Conservation (phyloP, 345 rosid genomes). For the Turnera subulata region DNA sequence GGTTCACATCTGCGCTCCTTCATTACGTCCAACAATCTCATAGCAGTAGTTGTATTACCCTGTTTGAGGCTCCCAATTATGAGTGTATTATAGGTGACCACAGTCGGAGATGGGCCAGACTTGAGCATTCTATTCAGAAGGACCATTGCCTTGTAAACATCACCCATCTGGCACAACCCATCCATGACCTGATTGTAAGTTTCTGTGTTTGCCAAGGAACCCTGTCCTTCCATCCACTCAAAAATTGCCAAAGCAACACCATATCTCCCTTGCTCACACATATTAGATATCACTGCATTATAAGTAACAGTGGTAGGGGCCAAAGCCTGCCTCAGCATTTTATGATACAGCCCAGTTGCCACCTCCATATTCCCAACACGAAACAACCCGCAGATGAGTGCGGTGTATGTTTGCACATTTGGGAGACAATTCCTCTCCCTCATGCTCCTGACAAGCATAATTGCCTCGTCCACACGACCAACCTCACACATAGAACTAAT, state of each 20-base stretch:
- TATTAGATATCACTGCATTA: constrained; percentile 49
- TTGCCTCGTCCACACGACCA: constrained; percentile 51
- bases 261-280: constrained; percentile 34
- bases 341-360: constrained; percentile 58
- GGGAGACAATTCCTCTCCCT: constrained; percentile 38
- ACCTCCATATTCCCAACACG: constrained; percentile 38
- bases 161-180: constrained; percentile 37
- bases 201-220: constrained; percentile 27
- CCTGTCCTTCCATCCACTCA: constrained; percentile 42
- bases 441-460: constrained; percentile 42
- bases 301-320: constrained; percentile 46
- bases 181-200: constrained; percentile 48
- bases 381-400: constrained; percentile 48
- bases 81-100: constrained; percentile 47
- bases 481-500: constrained; percentile 43
- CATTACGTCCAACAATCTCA: constrained; percentile 46
- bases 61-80: constrained; percentile 37
- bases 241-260: constrained; percentile 40
- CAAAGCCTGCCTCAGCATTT: constrained; percentile 46
- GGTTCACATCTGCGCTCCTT: constrained; percentile 39
- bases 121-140: constrained; percentile 42
- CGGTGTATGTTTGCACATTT: constrained; percentile 57
- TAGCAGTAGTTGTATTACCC: constrained; percentile 42
- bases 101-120: constrained; percentile 46
- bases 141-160: constrained; percentile 49